Evolutionary conservation across 176 grass and related monocot species (phyloP).

Genomic region (Musa schizocarpa): DNA sequence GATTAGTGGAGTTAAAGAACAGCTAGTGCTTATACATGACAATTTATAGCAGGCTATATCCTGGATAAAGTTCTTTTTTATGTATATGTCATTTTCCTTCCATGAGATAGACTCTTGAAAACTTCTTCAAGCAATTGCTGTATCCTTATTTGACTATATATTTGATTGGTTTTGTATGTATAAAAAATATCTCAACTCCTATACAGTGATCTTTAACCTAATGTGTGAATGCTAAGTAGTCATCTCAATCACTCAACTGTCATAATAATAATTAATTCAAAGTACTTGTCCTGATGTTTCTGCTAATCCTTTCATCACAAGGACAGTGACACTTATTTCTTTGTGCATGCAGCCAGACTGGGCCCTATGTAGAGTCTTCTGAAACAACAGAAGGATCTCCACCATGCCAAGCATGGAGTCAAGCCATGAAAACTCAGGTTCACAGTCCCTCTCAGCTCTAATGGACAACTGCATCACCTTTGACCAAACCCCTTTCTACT

Average conservation of each 20-base stretch:
- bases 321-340: not conserved
- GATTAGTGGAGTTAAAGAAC: too few species aligned
- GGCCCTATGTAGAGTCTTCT: constrained; percentile 89
- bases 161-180: too few species aligned
- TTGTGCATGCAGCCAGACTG: constrained; percentile 64
- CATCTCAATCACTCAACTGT: not conserved
- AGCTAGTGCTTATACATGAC: too few species aligned
- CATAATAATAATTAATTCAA: not conserved
- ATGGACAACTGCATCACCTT: constrained; percentile 56
- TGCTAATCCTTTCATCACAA: not conserved
- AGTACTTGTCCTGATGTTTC: not conserved
- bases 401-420: constrained; percentile 28
- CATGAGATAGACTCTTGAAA: too few species aligned
- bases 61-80: not conserved
- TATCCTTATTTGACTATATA: too few species aligned
- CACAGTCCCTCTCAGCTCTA: constrained; percentile 48
- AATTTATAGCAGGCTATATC: too few species aligned
- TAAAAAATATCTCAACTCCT: too few species aligned
- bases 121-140: too few species aligned
- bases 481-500: constrained; percentile 38
- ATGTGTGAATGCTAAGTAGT: too few species aligned
- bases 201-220: too few species aligned
- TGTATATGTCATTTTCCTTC: not conserved
- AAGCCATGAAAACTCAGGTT: constrained; percentile 23
- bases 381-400: constrained; percentile 49